These are phyloP conservation scores for Anthracocystis walkeri DNA, from an alignment of 1,284 basidiomycete genomes.

Conservation along the genomic window DNA sequence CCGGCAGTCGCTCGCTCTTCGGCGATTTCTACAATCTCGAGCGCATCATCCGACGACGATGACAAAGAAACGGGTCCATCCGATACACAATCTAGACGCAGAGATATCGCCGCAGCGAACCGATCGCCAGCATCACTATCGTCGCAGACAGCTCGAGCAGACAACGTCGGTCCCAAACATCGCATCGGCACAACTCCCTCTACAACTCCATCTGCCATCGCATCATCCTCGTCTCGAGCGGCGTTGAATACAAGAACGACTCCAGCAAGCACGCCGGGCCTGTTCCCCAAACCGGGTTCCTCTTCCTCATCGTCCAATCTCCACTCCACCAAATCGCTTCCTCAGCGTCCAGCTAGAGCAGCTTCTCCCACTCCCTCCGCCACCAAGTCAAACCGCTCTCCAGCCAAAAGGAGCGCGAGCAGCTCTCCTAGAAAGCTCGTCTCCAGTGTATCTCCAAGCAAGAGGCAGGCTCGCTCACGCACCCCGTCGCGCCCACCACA, in stretches of 20 bases:
- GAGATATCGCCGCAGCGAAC: neutral
- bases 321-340: conserved; percentile 23
- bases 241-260: conserved; percentile 10
- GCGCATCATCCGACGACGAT: conserved; percentile 36
- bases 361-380: conserved; percentile 32
- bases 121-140: conserved; percentile 11
- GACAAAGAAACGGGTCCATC: conserved; percentile 23
- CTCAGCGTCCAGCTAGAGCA: conserved; percentile 28
- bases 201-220: conserved; percentile 1
- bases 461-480: conserved; percentile 27
- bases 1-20: conserved; percentile 13
- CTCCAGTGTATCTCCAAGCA: conserved; percentile 27
- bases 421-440: conserved; percentile 29
- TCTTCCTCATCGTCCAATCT: conserved; percentile 10
- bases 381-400: conserved; percentile 11
- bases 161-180: conserved; percentile 9
- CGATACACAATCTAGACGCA: neutral
- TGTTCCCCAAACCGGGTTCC: conserved; percentile 18
- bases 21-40: neutral
- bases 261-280: conserved; percentile 12
- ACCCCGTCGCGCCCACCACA: conserved; percentile 44
- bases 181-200: conserved; percentile 1
- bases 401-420: conserved; percentile 36
- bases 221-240: conserved; percentile 6
- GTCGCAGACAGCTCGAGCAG: neutral